These are phyloP conservation scores for Prunus kanzakura DNA, from an alignment of 306 rosid genomes.

Conservation along the genomic window DNA sequence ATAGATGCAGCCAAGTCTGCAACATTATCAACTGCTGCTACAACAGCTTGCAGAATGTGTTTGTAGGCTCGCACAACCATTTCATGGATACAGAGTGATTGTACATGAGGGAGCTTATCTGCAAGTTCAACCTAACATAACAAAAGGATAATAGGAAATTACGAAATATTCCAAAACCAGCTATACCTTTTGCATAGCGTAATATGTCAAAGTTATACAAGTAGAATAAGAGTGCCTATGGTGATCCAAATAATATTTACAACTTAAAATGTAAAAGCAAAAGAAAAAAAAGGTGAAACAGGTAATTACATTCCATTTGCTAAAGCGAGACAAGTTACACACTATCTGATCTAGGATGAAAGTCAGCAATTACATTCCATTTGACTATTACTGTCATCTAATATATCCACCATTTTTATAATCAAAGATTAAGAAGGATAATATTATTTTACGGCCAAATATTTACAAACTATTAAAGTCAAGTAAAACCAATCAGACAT, in stretches of 20 bases:
- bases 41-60: constrained; percentile 87
- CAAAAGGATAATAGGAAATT: constrained; percentile 14
- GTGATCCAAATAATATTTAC: background rate
- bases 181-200: background rate
- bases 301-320: background rate
- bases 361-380: too few relatives aligned
- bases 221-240: background rate
- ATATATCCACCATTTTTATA: background rate
- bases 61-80: constrained; percentile 96
- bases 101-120: constrained; percentile 96
- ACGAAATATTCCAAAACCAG: constrained; percentile 7
- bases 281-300: background rate
- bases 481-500: background rate
- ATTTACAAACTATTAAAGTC: background rate
- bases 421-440: background rate
- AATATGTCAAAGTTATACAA: background rate
- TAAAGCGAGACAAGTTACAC: background rate
- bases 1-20: constrained; percentile 77
- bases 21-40: constrained; percentile 74
- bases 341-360: background rate
- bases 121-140: constrained; percentile 85
- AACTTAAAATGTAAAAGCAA: background rate
- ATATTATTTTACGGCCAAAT: background rate
- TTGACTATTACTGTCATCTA: background rate
- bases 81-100: constrained; percentile 89